Evolutionary conservation across 2,329 filamentous ascomycete genomes (phyloP), one percentile per base, ranked within the genome.

Genomic region (Dendrostoma leiphaemia): DNA sequence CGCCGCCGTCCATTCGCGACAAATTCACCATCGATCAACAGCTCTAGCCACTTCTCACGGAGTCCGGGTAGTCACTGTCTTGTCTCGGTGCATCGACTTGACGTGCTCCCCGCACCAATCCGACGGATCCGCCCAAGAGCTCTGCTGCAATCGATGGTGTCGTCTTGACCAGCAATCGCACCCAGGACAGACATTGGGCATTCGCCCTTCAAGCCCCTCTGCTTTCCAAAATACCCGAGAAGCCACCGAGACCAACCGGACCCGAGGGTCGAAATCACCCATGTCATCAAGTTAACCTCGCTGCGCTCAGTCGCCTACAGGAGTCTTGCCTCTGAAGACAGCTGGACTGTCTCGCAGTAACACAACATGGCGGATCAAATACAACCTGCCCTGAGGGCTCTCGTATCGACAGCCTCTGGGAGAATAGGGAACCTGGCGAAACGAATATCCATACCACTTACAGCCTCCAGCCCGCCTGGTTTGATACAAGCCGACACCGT

Each of bases 401-500:
- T 65, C 48, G 62, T 67, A 55, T 66, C 65, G 31, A 68, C 66
- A 40, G 70, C 71, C 32, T 62, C 71, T 31, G 63, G 59, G 34
- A 64, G 66, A 15, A 53, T 77, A 24, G 68, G 67, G 8, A 63
- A 70, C 12, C 69, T 84, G 29, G 67, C 69, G 47, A 82, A 79
- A 63, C 80, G 83, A 56, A 84, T 87, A 64, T 65, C 76, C 45
- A 85, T 87, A 56, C 82, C 83, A 2, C 71, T 84, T 49, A 84
- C 80, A 19, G 68, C 82, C 2, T 79, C 78, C 28, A 86, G 82
- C 58, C 82, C 83, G 1, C 74, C 83, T 1, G 84, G 84, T 13
- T 72, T 86, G 29, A 71, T 86, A 40, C 80, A 86, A 68, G 84
- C 84, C 19, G 70, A 84, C 59, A 82, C 78, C 1, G 74, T 86